phyloP scores from a whole-genome alignment of 2,329 filamentous ascomycete species.

The Periconia macrospinosa region DNA sequence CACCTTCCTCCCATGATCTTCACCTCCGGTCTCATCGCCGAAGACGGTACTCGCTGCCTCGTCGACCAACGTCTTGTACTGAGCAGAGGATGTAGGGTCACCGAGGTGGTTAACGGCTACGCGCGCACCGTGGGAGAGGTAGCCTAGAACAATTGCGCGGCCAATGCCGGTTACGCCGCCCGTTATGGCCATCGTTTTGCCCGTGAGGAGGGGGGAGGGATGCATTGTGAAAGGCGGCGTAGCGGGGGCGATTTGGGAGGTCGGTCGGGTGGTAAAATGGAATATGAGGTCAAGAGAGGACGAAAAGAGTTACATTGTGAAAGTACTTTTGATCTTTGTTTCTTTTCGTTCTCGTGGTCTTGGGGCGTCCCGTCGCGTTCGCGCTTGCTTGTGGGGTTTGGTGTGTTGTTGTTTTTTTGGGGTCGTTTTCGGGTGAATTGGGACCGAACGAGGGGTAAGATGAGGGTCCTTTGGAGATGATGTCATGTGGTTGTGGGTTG shows the following conservation, averaged over 20 bases:
- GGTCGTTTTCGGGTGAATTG: neutral
- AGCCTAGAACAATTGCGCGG: slow-evolving; percentile 79
- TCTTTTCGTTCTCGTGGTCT: neutral
- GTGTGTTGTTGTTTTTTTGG: neutral
- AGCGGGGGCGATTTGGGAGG: too few species aligned
- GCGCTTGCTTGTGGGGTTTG: neutral
- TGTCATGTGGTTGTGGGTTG: neutral
- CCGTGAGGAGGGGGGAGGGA: slow-evolving; percentile 58
- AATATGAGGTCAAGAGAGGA: neutral
- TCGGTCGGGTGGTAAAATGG: neutral
- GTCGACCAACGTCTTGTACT: slow-evolving; percentile 52
- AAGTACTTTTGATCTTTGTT: neutral
- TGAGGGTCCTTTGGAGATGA: neutral
- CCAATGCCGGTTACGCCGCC: slow-evolving; percentile 87
- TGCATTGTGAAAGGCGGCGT: slow-evolving; percentile 5
- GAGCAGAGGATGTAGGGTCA: slow-evolving; percentile 50
- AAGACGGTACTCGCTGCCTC: slow-evolving; percentile 34
- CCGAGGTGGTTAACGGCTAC: slow-evolving; percentile 82
- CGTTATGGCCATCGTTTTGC: slow-evolving; percentile 83
- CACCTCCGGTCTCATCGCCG: slow-evolving; percentile 6
- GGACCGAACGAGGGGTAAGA: neutral
- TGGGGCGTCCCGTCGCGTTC: neutral
- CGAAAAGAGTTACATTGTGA: neutral
- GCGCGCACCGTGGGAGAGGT: slow-evolving; percentile 73
- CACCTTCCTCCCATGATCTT: slow-evolving; percentile 24